Evolutionary conservation across 2,329 filamentous ascomycete species (phyloP), one percentile per base, ranked within the genome.

Genomic region (Samsoniella hepiali): DNA sequence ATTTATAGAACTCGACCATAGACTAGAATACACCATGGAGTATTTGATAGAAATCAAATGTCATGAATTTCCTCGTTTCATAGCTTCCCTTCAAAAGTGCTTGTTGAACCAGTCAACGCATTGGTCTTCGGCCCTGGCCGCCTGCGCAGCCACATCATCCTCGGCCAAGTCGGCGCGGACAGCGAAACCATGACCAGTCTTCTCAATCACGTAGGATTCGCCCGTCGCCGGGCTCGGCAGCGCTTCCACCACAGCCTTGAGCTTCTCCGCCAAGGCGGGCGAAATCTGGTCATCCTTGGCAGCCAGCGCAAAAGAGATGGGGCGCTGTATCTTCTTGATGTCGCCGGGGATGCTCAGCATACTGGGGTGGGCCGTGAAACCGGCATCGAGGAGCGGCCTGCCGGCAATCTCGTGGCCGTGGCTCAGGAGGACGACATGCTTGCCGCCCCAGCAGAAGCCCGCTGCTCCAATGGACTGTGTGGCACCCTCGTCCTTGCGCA

Each of bases 391-490:
- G 10, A 86, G 75, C 3, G 76, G 72, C 65, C 70, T 70, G 44
- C 67, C 72, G 22, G 72, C 68, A 5, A 73, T 68, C 36, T 66
- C 67, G 47, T 65, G 65, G 65, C 77, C 75, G 17, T 78, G 76
- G 11, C 78, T 75, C 3, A 88, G 77, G n/a, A 78, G 70, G 9
- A 84, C 70, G 2, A 78, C 73, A 67, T 86, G 80, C 65, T 83
- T 82, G 31, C 84, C 86, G 31, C 86, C 86, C 85, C 85, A 88
- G 76, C 84, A 88, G 74, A 86, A 88, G 0, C 86, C 87, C 0
- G 82, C 82, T 0, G 78, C 81, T 29, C 80, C 84, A 53, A 88
- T 72, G 17, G 73, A 71, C 7, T 75, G 68, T 56, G 45, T 55
- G 5, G 66, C 63, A 11, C 72, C 72, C 45, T 72, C 70, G 34